Evolutionary conservation across 179 eudicot species (phyloP).

Genomic region (Carnegiea gigantea): DNA sequence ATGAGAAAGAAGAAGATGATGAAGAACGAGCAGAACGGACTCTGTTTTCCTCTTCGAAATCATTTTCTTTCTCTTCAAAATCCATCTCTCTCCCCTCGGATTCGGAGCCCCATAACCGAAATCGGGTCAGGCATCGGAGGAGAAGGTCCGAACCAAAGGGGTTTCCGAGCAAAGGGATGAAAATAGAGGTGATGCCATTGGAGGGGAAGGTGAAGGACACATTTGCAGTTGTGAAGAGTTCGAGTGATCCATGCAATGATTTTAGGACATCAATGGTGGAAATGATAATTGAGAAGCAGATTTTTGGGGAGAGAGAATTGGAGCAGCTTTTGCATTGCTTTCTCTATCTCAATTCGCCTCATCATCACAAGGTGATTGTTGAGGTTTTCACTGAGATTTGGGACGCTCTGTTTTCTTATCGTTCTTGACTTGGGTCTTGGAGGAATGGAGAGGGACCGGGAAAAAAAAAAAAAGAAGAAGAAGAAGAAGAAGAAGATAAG

Average conservation of each 20-base stretch:
- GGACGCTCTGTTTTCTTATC: constrained; percentile 42
- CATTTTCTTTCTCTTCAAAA: constrained; percentile 31
- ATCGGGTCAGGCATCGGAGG: not conserved
- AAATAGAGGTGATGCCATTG: constrained; percentile 22
- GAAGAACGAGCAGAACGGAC: constrained; percentile 5
- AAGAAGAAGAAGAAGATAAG: not conserved
- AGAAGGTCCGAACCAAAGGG: not conserved
- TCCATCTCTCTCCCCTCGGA: constrained; percentile 31
- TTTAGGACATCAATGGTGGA: constrained; percentile 49
- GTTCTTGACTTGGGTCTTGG: not conserved
- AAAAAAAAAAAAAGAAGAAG: not conserved
- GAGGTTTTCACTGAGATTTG: constrained; percentile 46
- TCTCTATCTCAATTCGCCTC: constrained; percentile 39
- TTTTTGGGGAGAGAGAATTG: constrained; percentile 38
- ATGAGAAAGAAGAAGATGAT: constrained; percentile 21
- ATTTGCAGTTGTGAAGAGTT: constrained; percentile 43
- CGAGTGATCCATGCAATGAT: constrained; percentile 46
- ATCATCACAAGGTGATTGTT: constrained; percentile 49
- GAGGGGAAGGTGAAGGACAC: constrained; percentile 37
- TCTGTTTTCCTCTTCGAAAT: constrained; percentile 24
- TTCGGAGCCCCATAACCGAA: constrained; percentile 9
- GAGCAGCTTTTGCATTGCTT: constrained; percentile 37
- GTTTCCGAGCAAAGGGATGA: not conserved
- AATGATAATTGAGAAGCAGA: constrained; percentile 50
- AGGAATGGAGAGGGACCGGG: too few species aligned